phyloP scores from a whole-genome alignment of 2,329 filamentous ascomycete genomes.

The Metarhizium guizhouense region DNA sequence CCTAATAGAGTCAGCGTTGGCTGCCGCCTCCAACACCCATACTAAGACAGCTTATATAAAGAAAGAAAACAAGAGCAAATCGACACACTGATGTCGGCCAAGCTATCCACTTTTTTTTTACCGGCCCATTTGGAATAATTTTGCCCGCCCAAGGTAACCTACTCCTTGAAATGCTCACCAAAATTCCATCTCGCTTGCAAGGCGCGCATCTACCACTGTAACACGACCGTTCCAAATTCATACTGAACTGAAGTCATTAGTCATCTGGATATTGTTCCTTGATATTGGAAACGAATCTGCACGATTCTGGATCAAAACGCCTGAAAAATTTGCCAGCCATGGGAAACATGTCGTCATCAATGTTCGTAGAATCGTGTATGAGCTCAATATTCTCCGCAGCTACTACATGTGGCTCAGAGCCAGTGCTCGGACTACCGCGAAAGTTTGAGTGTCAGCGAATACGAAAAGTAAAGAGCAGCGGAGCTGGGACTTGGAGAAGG shows the following conservation, averaged over 20 bases:
- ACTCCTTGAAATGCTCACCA: not conserved
- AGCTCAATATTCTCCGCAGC: slow-evolving; percentile 70
- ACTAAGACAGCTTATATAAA: not conserved
- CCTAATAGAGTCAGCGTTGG: not conserved
- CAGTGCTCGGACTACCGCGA: slow-evolving; percentile 20
- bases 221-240: not conserved
- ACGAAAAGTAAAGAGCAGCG: not conserved
- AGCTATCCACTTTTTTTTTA: not conserved
- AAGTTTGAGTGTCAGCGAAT: not conserved
- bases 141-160: not conserved
- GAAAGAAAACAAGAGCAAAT: not conserved
- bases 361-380: slow-evolving; percentile 36
- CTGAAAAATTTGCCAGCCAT: slow-evolving; percentile 83
- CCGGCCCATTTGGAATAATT: not conserved
- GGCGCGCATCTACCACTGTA: not conserved
- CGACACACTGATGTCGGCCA: not conserved
- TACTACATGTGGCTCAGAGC: slow-evolving; percentile 23
- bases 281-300: slow-evolving; percentile 73
- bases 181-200: not conserved
- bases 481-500: not conserved
- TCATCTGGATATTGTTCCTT: slow-evolving; percentile 80
- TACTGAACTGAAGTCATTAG: slow-evolving; percentile 27
- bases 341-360: slow-evolving; percentile 51
- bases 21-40: not conserved
- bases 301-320: slow-evolving; percentile 60